phyloP scores from a whole-genome alignment of 495 filamentous ascomycete genomes.

The Pseudoneurospora amorphoporcata region DNA sequence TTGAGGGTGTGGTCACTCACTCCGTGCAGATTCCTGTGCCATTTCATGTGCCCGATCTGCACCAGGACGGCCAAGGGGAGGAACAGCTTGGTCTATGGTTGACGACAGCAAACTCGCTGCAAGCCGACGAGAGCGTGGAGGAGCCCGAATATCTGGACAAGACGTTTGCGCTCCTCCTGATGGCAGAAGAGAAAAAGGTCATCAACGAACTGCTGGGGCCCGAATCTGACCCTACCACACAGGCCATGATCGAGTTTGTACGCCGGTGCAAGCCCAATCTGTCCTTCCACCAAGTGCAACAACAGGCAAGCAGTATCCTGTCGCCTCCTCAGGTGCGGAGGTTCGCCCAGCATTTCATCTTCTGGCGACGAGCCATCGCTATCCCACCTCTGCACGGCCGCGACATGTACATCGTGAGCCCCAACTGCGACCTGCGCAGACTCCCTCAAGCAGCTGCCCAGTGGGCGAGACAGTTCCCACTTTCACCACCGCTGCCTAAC shows the following conservation, averaged over 20 bases:
- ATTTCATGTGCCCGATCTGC: slow-evolving; percentile 62
- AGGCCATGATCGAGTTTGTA: slow-evolving; percentile 72
- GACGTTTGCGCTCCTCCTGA: slow-evolving; percentile 76
- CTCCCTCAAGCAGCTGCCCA: slow-evolving; percentile 59
- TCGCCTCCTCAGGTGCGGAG: slow-evolving; percentile 69
- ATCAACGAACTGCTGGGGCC: slow-evolving; percentile 54
- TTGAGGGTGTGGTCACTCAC: slow-evolving; percentile 44
- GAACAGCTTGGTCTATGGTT: slow-evolving; percentile 68
- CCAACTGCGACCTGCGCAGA: slow-evolving; percentile 73
- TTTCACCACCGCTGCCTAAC: slow-evolving; percentile 68
- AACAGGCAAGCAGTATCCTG: slow-evolving; percentile 50
- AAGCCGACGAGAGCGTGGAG: slow-evolving; percentile 50
- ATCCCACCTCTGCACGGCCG: slow-evolving; percentile 84
- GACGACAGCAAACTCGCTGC: slow-evolving; percentile 71
- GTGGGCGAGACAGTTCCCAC: slow-evolving; percentile 68
- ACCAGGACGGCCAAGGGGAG: slow-evolving; percentile 49
- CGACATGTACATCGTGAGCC: slow-evolving; percentile 88
- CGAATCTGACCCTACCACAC: slow-evolving; percentile 58
- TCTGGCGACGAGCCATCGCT: slow-evolving; percentile 84
- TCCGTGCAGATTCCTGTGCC: slow-evolving; percentile 81
- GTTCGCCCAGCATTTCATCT: slow-evolving; percentile 83
- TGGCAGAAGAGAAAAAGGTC: slow-evolving; percentile 75
- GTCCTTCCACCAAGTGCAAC: slow-evolving; percentile 73
- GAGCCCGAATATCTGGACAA: slow-evolving; percentile 58
- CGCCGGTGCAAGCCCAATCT: slow-evolving; percentile 72